These are phyloP conservation scores for Cynara cardunculus DNA, from an alignment of 129 eudicot genomes.

Conservation along the genomic window DNA sequence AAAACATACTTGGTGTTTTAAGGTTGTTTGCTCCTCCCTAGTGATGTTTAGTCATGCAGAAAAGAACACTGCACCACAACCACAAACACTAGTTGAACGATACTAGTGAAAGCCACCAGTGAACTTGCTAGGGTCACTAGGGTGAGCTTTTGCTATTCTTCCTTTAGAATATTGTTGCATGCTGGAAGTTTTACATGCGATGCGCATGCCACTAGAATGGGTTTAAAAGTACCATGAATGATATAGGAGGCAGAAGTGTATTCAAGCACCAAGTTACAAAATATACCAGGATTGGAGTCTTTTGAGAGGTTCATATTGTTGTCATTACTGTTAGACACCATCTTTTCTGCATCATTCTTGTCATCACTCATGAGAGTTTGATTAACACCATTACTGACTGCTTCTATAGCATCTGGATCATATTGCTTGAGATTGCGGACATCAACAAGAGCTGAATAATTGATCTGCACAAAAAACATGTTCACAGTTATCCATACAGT, in stretches of 20 bases:
- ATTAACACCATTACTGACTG: conserved; percentile 18
- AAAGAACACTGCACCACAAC: neutral
- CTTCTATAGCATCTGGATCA: conserved; percentile 34
- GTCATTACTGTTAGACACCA: conserved; percentile 25
- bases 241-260: neutral
- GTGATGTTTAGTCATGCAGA: neutral
- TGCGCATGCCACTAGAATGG: neutral
- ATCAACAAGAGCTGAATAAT: conserved; percentile 71
- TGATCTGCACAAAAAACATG: conserved; percentile 47
- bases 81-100: neutral
- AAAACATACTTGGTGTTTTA: neutral
- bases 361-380: conserved; percentile 22
- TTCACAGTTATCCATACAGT: neutral
- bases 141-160: neutral
- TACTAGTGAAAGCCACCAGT: neutral
- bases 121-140: neutral
- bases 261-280: neutral
- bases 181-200: neutral
- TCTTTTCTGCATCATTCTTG: conserved; percentile 21
- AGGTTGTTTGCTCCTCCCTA: neutral
- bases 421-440: conserved; percentile 52
- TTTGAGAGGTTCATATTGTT: conserved; percentile 33
- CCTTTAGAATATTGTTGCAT: neutral
- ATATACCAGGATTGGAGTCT: conserved; percentile 49
- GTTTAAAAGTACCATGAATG: neutral